Evolutionary conservation across 2,329 filamentous ascomycete genomes (phyloP).

Genomic region (Paracoccidioides lutzii): DNA sequence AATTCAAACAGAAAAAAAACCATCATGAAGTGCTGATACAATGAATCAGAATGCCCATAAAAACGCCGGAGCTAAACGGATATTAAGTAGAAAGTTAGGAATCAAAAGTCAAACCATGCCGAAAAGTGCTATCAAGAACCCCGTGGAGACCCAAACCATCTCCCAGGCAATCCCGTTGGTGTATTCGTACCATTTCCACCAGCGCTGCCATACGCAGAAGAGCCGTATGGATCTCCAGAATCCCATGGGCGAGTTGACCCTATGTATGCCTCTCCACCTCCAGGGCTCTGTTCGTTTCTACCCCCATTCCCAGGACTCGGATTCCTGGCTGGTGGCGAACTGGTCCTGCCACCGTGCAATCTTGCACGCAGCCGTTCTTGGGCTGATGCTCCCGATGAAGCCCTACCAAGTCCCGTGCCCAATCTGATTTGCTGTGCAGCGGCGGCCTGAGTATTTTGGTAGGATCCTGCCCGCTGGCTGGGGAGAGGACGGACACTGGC

Average conservation of each 20-base stretch:
- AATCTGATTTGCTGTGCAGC: conserved; percentile 23
- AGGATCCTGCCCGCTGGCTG: conserved; percentile 61
- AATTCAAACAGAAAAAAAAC: background rate
- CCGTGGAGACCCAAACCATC: background rate
- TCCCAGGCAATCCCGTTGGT: background rate
- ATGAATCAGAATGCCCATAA: background rate
- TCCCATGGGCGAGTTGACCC: background rate
- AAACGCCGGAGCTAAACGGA: background rate
- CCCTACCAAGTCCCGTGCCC: conserved; percentile 25
- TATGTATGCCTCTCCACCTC: background rate
- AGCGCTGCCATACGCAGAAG: background rate
- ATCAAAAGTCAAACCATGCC: background rate
- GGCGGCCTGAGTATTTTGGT: conserved; percentile 44
- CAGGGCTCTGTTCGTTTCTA: background rate
- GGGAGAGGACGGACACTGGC: conserved; percentile 47
- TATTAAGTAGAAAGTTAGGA: background rate
- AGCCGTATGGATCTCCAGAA: background rate
- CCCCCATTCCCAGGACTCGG: conserved; percentile 13
- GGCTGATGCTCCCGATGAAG: conserved; percentile 43
- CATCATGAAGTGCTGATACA: background rate
- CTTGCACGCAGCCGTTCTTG: conserved; percentile 73
- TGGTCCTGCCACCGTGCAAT: conserved; percentile 57
- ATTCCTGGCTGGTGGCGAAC: conserved; percentile 14
- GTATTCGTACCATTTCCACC: background rate
- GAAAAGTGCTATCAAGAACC: background rate